Evolutionary conservation across 202 grass and related monocot species (phyloP).

Genomic region (Panicum hallii): DNA sequence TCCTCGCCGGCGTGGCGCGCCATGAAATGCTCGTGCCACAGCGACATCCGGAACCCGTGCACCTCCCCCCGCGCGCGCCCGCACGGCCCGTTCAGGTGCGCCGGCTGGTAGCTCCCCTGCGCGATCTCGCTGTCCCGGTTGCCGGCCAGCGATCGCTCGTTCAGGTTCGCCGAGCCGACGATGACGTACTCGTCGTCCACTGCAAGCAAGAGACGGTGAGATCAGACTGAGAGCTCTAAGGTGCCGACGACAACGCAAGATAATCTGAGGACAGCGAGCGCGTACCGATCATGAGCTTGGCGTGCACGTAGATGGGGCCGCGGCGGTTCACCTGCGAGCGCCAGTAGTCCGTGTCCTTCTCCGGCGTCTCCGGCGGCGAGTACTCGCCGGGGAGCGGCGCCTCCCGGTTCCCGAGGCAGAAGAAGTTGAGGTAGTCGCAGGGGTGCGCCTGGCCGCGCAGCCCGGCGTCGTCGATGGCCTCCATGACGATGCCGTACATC

Average conservation of each 20-base stretch:
- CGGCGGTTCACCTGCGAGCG: constrained; percentile 72
- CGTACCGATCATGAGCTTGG: constrained; percentile 94
- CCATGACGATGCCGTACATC: constrained; percentile 74
- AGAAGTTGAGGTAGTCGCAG: constrained; percentile 95
- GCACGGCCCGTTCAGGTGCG: constrained; percentile 60
- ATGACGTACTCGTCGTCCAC: constrained; percentile 91
- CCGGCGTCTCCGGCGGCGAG: constrained; percentile 52
- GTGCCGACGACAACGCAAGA: neutral
- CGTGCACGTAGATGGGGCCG: constrained; percentile 81
- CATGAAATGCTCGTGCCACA: constrained; percentile 91
- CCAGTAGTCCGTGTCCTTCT: constrained; percentile 66
- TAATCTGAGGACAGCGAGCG: neutral
- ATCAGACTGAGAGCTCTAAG: neutral
- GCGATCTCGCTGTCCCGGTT: constrained; percentile 88
- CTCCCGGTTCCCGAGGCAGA: constrained; percentile 90
- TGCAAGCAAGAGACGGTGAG: constrained; percentile 10
- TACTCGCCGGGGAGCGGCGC: constrained; percentile 53
- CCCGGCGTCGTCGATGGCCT: constrained; percentile 75
- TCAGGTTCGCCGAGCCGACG: constrained; percentile 88
- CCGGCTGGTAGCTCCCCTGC: constrained; percentile 88
- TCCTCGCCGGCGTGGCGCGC: constrained; percentile 1
- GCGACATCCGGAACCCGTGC: constrained; percentile 72
- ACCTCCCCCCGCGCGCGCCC: constrained; percentile 55
- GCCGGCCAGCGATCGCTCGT: constrained; percentile 88
- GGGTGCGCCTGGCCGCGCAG: constrained; percentile 68